phyloP scores from a whole-genome alignment of 192 early-diverging fungal genomes.

The Linnemannia zychae region DNA sequence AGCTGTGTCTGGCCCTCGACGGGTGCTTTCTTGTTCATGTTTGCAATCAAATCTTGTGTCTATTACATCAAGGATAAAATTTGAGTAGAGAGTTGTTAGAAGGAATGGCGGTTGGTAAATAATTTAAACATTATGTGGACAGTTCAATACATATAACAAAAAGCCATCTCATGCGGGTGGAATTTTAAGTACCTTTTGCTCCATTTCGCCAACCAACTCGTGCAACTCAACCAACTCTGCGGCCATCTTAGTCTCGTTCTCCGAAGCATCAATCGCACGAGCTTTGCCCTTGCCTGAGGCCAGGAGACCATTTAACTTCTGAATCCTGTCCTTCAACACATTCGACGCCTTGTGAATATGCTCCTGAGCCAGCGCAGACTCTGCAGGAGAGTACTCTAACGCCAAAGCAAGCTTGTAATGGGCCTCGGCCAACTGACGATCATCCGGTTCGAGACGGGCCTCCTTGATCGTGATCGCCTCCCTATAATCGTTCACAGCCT shows the following conservation, averaged over 20 bases:
- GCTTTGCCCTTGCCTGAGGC: constrained; percentile 64
- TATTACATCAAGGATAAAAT: background rate
- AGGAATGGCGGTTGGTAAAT: background rate
- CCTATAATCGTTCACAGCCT: constrained; percentile 72
- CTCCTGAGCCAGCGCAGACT: constrained; percentile 63
- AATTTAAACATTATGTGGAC: background rate
- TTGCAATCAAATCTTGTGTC: constrained; percentile 57
- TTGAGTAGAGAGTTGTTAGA: background rate
- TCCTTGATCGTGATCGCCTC: constrained; percentile 70
- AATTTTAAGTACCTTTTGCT: constrained; percentile 63
- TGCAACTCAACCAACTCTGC: constrained; percentile 74
- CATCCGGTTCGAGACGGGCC: constrained; percentile 57
- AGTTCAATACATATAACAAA: background rate
- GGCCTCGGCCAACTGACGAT: constrained; percentile 77
- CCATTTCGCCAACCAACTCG: constrained; percentile 73
- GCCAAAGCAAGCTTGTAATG: constrained; percentile 81
- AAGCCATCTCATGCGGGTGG: background rate
- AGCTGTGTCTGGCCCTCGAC: constrained; percentile 45
- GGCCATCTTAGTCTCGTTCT: constrained; percentile 50
- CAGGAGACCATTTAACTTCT: constrained; percentile 52
- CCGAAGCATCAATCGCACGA: constrained; percentile 33
- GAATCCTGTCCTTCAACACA: constrained; percentile 67
- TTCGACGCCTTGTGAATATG: constrained; percentile 68
- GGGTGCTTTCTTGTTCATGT: constrained; percentile 38
- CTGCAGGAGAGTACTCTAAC: constrained; percentile 67